Percentiles rank a stretch among this genome's conserved stretches.
phyloP scores from a whole-genome alignment of 257 asterid species.

The Salvia splendens region DNA sequence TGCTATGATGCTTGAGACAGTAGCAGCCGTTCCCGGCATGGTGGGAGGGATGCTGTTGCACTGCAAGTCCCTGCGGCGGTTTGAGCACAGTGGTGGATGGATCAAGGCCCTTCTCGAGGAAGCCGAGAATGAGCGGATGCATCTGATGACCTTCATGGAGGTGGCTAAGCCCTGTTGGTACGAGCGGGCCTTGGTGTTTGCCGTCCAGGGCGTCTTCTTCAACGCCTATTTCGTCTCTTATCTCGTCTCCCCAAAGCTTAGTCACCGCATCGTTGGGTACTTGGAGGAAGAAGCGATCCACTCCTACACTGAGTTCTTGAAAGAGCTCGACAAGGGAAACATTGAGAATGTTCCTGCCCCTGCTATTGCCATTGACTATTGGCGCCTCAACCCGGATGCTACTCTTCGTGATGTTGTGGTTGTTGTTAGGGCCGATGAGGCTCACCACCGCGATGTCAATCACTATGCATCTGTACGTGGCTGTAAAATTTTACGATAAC shows the following conservation, averaged over 20 bases:
- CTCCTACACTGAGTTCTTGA: slow-evolving; percentile 31
- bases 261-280: slow-evolving; percentile 73
- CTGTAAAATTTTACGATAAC: not conserved
- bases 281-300: slow-evolving; percentile 40
- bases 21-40: slow-evolving; percentile 35
- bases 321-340: slow-evolving; percentile 59
- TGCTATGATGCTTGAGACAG: slow-evolving; percentile 36
- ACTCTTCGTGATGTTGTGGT: slow-evolving; percentile 81
- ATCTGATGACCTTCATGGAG: slow-evolving; percentile 34
- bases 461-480: slow-evolving; percentile 77
- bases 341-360: slow-evolving; percentile 87
- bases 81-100: slow-evolving; percentile 36
- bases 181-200: slow-evolving; percentile 36
- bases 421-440: slow-evolving; percentile 86
- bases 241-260: slow-evolving; percentile 59
- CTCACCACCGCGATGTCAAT: slow-evolving; percentile 94
- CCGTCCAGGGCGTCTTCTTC: slow-evolving; percentile 80
- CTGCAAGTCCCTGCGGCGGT: slow-evolving; percentile 29
- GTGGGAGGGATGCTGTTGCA: slow-evolving; percentile 35
- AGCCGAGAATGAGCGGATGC: slow-evolving; percentile 35
- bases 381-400: slow-evolving; percentile 62
- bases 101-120: slow-evolving; percentile 31
- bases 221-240: slow-evolving; percentile 68
- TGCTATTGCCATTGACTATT: slow-evolving; percentile 85
- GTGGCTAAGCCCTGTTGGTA: slow-evolving; percentile 31